Conservation (phyloP, 2,329 filamentous ascomycete genomes). For the Drechslerella dactyloides region DNA sequence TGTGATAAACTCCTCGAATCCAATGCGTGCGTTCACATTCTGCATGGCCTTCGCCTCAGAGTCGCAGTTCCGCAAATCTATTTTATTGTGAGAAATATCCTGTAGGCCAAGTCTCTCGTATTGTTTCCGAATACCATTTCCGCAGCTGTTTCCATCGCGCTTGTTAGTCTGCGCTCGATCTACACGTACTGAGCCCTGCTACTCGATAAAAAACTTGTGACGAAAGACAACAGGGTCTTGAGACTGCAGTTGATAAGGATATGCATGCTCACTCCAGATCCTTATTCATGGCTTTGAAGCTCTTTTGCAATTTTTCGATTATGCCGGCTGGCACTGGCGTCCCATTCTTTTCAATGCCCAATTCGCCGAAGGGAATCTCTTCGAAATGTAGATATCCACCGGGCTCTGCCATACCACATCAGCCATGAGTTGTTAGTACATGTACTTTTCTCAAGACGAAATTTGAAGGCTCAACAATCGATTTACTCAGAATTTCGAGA, state of each 20-base stretch:
- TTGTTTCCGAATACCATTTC: constrained; percentile 29
- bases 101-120: constrained; percentile 19
- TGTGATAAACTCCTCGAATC: constrained; percentile 34
- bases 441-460: too few relatives aligned
- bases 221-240: constrained; percentile 16
- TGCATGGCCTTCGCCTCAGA: constrained; percentile 41
- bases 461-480: neutral
- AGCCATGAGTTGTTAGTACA: too few relatives aligned
- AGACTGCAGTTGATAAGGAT: constrained; percentile 1
- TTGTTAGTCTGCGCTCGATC: too few relatives aligned
- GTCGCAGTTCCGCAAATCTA: constrained; percentile 35
- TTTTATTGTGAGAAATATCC: constrained; percentile 20
- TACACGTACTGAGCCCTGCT: too few relatives aligned
- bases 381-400: constrained; percentile 40
- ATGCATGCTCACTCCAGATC: constrained; percentile 34
- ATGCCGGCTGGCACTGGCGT: constrained; percentile 22
- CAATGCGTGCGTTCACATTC: constrained; percentile 31
- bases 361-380: constrained; percentile 34
- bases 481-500: constrained; percentile 29
- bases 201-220: too few relatives aligned
- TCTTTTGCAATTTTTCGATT: constrained; percentile 39
- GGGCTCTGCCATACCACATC: constrained; percentile 13
- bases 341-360: constrained; percentile 29
- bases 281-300: constrained; percentile 27
- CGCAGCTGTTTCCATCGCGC: constrained; percentile 35